A percentile compares a stretch with the other conserved stretches of the same genome.
Evolutionary conservation across 441 rosid species (phyloP).

Genomic region (Breynia disticha): DNA sequence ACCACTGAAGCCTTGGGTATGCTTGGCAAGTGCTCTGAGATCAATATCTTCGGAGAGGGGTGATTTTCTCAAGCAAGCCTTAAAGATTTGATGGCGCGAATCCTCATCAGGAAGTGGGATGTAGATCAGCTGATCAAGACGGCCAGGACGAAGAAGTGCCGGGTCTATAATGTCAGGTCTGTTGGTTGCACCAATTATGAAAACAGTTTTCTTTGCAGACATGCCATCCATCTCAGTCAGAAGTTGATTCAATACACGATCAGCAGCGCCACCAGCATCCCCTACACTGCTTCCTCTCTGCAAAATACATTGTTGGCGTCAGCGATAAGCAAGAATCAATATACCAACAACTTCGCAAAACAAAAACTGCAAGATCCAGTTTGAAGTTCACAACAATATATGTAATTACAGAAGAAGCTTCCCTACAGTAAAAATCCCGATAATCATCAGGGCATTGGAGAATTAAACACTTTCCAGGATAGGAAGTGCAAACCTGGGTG

Average conservation of each 20-base stretch:
- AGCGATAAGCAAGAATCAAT: constrained; percentile 5
- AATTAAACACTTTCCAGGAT: background rate
- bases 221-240: constrained; percentile 81
- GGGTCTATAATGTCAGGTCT: constrained; percentile 70
- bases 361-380: background rate
- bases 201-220: constrained; percentile 66
- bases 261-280: constrained; percentile 76
- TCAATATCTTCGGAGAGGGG: constrained; percentile 62
- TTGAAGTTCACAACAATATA: background rate
- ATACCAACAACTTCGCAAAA: background rate
- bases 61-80: constrained; percentile 60
- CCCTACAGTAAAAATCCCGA: background rate
- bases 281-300: constrained; percentile 74
- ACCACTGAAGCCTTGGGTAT: constrained; percentile 64
- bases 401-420: background rate
- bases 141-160: constrained; percentile 62
- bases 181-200: constrained; percentile 62
- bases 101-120: constrained; percentile 75
- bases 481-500: constrained; percentile 37
- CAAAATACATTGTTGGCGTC: constrained; percentile 4
- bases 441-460: background rate
- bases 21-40: constrained; percentile 53
- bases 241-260: constrained; percentile 63
- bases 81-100: constrained; percentile 53
- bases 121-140: constrained; percentile 65